Evolutionary conservation across 2,329 filamentous ascomycete genomes (phyloP), one percentile per base, ranked within the genome.

Genomic region (Corynespora cassiicola): DNA sequence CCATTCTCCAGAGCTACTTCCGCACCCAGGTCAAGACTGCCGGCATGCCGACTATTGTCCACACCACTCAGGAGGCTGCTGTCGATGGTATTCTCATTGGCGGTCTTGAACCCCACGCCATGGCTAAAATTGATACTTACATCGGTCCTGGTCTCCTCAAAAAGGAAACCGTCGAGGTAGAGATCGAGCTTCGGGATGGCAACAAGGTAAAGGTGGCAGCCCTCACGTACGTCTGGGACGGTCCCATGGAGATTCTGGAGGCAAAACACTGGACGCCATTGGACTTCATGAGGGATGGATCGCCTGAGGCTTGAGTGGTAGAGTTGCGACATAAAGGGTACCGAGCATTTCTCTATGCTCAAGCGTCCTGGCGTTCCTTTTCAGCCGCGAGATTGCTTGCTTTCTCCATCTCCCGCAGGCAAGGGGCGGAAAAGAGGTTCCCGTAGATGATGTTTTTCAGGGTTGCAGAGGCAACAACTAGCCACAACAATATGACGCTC

Each of bases 361-460:
- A 52, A 11, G 42, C 45, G 15, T 44, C 43, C 10, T 45, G 42
- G 14, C 21, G 23, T 22, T 29, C 40, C 31, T 40, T 39, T 16
- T 39, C 36, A n/a, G 38, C 34, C 5, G 23, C 45, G 29, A 36
- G 29, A 15, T 19, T 6, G 17, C 34, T 26, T 24, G 24, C 36
- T 15, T 47, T 56, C 30, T 59, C 58, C 41, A 62, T 55, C 33
- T 60, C 56, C 8, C 52, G 43, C 25, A 82, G 51, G 58, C 79
- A 81, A 11, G 79, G 79, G 5, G 79, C 78, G 41, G 74, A 69
- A 49, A 82, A 77, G 19, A 84, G 42, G 17, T 75, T 66, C 1
- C 78, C 78, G 2, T 66, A 71, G 18, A 71, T 47, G 1, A 74
- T 70, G 2, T 75, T 75, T 47, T 68, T 68, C 3, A 75, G 52